Percentiles rank a stretch among this genome's conserved stretches.
Evolutionary conservation across 2,329 filamentous ascomycete species (phyloP).

Genomic region (Alternaria postmessia): DNA sequence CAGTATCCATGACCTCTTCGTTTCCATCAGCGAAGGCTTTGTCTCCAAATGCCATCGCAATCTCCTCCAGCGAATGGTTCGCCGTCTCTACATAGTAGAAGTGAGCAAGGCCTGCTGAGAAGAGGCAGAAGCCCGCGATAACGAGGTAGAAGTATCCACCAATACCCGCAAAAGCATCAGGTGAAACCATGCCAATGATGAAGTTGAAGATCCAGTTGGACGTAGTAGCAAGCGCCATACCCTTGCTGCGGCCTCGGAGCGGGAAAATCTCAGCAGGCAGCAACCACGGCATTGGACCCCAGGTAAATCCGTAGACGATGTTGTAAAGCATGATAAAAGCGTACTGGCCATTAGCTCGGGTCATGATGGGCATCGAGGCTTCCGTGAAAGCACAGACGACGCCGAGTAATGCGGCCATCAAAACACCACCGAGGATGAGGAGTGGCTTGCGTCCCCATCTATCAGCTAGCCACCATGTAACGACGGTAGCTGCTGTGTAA

Average conservation of each 20-base stretch:
- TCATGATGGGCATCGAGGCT: slow-evolving; percentile 35
- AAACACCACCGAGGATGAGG: slow-evolving; percentile 41
- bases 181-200: slow-evolving; percentile 53
- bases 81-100: slow-evolving; percentile 57
- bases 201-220: slow-evolving; percentile 53
- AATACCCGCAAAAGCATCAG: slow-evolving; percentile 48
- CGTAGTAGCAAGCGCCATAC: slow-evolving; percentile 36
- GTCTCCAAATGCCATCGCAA: slow-evolving; percentile 54
- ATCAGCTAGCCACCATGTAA: slow-evolving; percentile 24
- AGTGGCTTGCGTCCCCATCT: slow-evolving; percentile 53
- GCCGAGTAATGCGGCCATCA: slow-evolving; percentile 46
- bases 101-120: slow-evolving; percentile 39
- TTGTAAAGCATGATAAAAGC: slow-evolving; percentile 54
- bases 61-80: slow-evolving; percentile 49
- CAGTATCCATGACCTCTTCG: slow-evolving; percentile 26
- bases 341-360: slow-evolving; percentile 50
- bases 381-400: slow-evolving; percentile 53
- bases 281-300: slow-evolving; percentile 47
- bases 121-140: slow-evolving; percentile 43
- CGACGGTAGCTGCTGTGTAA: too few relatives aligned
- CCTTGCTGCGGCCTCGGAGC: too few relatives aligned
- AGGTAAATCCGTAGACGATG: slow-evolving; percentile 50
- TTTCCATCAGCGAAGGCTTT: slow-evolving; percentile 49
- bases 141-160: slow-evolving; percentile 56
- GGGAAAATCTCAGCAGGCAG: too few relatives aligned